phyloP scores from a whole-genome alignment of 495 filamentous ascomycete species.

The Penicillium malachiteum region DNA sequence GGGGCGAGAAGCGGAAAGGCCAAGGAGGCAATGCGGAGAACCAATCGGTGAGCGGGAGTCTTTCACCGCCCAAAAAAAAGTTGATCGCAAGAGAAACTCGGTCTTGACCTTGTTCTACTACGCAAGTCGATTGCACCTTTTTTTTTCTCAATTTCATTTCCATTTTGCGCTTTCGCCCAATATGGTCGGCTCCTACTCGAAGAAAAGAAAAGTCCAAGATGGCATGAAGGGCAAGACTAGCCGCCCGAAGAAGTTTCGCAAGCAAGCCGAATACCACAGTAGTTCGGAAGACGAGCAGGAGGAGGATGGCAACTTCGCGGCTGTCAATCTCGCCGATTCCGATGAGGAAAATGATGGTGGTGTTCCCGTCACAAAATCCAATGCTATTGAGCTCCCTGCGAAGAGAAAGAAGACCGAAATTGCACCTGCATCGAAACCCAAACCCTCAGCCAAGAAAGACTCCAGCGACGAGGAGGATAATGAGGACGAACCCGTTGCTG shows the following conservation, averaged over 20 bases:
- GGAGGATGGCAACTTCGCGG: conserved; percentile 52
- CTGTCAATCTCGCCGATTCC: conserved; percentile 67
- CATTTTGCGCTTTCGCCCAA: conserved; percentile 15
- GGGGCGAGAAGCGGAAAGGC: conserved; percentile 24
- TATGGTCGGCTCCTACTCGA: conserved; percentile 45
- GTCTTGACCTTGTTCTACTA: conserved; percentile 2
- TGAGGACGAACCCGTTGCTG: conserved; percentile 34
- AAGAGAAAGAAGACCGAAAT: conserved; percentile 28
- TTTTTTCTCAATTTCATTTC: conserved; percentile 9
- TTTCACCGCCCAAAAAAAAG: conserved; percentile 38
- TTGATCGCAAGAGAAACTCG: conserved; percentile 14
- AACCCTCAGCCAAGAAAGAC: conserved; percentile 18
- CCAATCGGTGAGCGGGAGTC: conserved; percentile 37
- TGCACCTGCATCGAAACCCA: conserved; percentile 16
- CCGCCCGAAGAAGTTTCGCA: conserved; percentile 67
- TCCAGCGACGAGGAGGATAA: conserved; percentile 30
- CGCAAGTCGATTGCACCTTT: background rate
- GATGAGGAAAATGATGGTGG: conserved; percentile 54
- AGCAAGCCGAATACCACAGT: conserved; percentile 71
- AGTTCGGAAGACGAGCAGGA: conserved; percentile 58
- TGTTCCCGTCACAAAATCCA: conserved; percentile 17
- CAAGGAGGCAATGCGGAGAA: conserved; percentile 31
- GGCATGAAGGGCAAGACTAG: conserved; percentile 53
- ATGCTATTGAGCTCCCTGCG: conserved; percentile 10
- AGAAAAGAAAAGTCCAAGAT: conserved; percentile 62